Percentiles rank a stretch among this genome's conserved stretches.
phyloP scores from a whole-genome alignment of 140 eudicot species.

The Erigeron philadelphicus region DNA sequence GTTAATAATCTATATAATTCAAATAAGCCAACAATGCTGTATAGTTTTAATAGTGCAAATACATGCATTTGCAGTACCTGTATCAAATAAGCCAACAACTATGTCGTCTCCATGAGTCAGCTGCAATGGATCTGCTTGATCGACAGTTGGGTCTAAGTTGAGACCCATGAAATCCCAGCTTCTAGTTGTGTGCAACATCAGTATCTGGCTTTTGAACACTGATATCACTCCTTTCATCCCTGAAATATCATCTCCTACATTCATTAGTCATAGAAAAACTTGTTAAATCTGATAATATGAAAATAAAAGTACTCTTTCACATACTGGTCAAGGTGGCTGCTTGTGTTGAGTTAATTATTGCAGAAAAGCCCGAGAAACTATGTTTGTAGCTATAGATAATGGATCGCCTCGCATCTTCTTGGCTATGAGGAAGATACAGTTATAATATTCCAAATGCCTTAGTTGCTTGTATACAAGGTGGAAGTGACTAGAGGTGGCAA shows the following conservation, averaged over 20 bases:
- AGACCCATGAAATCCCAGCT: constrained; percentile 95
- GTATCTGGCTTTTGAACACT: constrained; percentile 52
- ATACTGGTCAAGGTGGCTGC: constrained; percentile 59
- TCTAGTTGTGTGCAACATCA: constrained; percentile 67
- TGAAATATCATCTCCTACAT: constrained; percentile 28
- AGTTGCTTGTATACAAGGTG: not conserved
- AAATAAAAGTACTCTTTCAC: constrained; percentile 12
- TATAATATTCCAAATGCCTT: not conserved
- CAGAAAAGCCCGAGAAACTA: constrained; percentile 75
- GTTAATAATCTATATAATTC: not conserved
- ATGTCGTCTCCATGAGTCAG: constrained; percentile 43
- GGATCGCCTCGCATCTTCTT: constrained; percentile 56
- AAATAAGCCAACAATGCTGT: not conserved
- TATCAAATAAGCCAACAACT: constrained; percentile 63
- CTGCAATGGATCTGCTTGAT: constrained; percentile 41
- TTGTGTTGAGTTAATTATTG: constrained; percentile 56
- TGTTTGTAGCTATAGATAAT: constrained; percentile 79
- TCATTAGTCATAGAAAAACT: not conserved
- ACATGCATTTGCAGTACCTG: constrained; percentile 37
- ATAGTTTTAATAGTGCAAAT: constrained; percentile 1
- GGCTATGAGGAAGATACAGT: constrained; percentile 27
- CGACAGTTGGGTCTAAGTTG: constrained; percentile 29
- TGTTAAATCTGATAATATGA: not conserved
- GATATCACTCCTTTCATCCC: constrained; percentile 54
- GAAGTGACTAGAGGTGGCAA: constrained; percentile 10